Percentiles rank a stretch among this genome's conserved stretches.
These are phyloP conservation scores for Marasmius sp. DNA, from an alignment of 1,284 basidiomycete genomes.

Conservation along the genomic window DNA sequence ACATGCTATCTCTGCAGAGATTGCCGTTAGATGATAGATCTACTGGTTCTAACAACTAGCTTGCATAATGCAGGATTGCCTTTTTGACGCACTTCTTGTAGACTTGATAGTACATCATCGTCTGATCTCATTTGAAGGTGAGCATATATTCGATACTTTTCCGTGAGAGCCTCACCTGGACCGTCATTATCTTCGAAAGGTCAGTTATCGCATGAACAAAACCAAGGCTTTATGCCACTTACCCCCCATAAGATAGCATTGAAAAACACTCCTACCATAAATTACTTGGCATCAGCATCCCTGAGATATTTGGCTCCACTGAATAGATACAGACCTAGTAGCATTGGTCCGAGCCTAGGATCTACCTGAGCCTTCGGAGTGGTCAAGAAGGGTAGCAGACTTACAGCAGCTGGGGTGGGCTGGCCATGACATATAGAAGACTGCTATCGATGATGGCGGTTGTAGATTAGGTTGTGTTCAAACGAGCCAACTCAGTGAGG, in stretches of 20 bases:
- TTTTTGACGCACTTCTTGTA: conserved; percentile 26
- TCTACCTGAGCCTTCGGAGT: too few relatives aligned
- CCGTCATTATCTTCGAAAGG: conserved; percentile 29
- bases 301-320: too few relatives aligned
- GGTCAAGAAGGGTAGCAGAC: too few relatives aligned
- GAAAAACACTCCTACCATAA: conserved; percentile 41
- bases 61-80: conserved; percentile 17
- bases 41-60: conserved; percentile 7
- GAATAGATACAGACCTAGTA: too few relatives aligned
- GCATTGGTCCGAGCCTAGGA: too few relatives aligned
- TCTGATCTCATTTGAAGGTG: background rate
- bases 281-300: too few relatives aligned
- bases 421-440: too few relatives aligned
- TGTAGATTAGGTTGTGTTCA: too few relatives aligned
- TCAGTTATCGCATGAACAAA: background rate
- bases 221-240: conserved; percentile 9
- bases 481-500: too few relatives aligned
- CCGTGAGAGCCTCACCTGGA: conserved; percentile 30
- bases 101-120: background rate
- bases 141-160: background rate
- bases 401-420: too few relatives aligned
- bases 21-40: background rate
- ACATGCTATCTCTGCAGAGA: conserved; percentile 34
- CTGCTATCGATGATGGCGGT: too few relatives aligned
- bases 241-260: conserved; percentile 50